Evolutionary conservation across 2,329 filamentous ascomycete genomes (phyloP), one percentile per base, ranked within the genome.

Genomic region (Anthostomella pinea): DNA sequence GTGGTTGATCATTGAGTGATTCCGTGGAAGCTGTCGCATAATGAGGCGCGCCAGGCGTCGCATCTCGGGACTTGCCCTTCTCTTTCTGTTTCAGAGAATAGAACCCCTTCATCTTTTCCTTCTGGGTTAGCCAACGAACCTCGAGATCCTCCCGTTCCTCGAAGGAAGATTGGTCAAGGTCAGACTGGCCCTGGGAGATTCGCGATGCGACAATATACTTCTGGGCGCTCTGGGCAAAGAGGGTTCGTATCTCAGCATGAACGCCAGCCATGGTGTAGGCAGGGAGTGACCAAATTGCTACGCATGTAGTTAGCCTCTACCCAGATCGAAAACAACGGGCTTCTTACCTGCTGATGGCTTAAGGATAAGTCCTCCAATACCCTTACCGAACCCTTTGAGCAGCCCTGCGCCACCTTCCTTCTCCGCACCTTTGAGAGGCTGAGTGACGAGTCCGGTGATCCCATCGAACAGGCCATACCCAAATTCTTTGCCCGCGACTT

Each of bases 181-280:
- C 85, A 27, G 81, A 77, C 43, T 79, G 79, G 1, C 88, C 87
- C 58, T 94, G 85, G 1, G 81, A 72, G 31, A 86, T 85, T 29
- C 87, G 74, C 3, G 87, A 85, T 1, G 85, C 78, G 29, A 88
- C 78, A 46, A 94, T 87, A 57, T 91, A 91, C 48, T 86, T 88
- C 31, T 86, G 72, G 13, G 87, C 79, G 44, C 79, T 86, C 28
- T 75, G 79, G 16, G 82, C 79, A 48, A 87, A 83, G 29, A 75
- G 64, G 45, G 83, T 87, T 43, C 81, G 74, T 35, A 93, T 72
- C 57, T 91, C 84, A 25, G 85, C 85, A 52, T 91, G 81, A 1
- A 93, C 71, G 2, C 89, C 89, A 57, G 90, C 86, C 70, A 90
- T 84, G 3, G 86, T 77, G 54, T 93, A 94, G 5, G 83, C 89